Percentiles rank a stretch among this genome's conserved stretches.
These are phyloP conservation scores for Phaeodactylum tricornutum DNA, from an alignment of 108 stramenopile genomes.

Conservation along the genomic window DNA sequence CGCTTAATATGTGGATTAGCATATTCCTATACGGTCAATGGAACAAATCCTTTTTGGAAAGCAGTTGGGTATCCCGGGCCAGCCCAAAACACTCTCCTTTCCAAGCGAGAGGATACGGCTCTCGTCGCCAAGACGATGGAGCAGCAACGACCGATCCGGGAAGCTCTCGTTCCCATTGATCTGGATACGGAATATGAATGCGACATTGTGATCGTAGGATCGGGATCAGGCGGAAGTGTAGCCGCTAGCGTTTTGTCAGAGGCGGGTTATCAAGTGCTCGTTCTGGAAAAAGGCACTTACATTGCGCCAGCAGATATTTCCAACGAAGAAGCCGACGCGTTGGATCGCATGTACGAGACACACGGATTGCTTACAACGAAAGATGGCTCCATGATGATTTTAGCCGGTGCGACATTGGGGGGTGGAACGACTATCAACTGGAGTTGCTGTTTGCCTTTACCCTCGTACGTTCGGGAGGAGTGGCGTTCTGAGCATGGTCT, in stretches of 20 bases:
- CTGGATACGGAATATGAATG: background rate
- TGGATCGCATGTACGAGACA: conserved; percentile 27
- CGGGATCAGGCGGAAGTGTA: conserved; percentile 37
- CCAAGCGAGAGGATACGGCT: background rate
- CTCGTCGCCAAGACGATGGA: background rate
- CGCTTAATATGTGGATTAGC: too few relatives aligned
- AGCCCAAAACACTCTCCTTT: background rate
- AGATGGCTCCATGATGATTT: conserved; percentile 26
- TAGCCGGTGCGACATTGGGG: conserved; percentile 40
- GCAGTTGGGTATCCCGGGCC: background rate
- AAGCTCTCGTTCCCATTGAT: background rate
- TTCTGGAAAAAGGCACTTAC: conserved; percentile 43
- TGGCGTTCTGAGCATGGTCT: too few relatives aligned
- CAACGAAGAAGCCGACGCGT: conserved; percentile 26
- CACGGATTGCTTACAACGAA: conserved; percentile 22
- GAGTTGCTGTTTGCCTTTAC: background rate
- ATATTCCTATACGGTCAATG: too few relatives aligned
- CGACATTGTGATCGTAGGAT: conserved; percentile 48
- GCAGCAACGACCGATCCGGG: background rate
- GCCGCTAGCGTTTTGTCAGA: conserved; percentile 23
- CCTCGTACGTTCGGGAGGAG: too few relatives aligned
- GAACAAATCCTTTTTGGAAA: conserved; percentile 6
- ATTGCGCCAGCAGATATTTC: conserved; percentile 15
- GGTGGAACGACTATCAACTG: conserved; percentile 37
- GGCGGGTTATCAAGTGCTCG: conserved; percentile 31